phyloP scores from a whole-genome alignment of 441 rosid species.

The Macaranga tanarius region DNA sequence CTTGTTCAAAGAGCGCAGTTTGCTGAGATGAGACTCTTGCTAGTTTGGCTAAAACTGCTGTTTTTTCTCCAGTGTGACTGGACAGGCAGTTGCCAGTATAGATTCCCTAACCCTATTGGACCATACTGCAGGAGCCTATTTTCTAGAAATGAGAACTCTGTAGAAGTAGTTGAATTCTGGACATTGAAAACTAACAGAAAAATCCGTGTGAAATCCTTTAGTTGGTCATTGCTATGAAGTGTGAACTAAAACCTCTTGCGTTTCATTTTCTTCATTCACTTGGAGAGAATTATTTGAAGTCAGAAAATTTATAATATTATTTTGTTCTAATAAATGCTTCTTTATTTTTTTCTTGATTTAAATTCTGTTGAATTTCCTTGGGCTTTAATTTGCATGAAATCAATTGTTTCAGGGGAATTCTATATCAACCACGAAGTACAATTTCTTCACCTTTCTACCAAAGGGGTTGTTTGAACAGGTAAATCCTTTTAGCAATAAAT shows the following conservation, averaged over 20 bases:
- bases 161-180: background rate
- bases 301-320: background rate
- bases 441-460: conserved; percentile 87
- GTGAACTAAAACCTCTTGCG: background rate
- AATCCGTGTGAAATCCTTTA: background rate
- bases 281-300: background rate
- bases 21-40: background rate
- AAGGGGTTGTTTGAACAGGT: conserved; percentile 99
- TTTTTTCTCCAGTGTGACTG: background rate
- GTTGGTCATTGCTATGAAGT: background rate
- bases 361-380: background rate
- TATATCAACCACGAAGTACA: conserved; percentile 95
- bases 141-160: background rate
- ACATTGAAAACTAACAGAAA: background rate
- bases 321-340: background rate
- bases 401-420: conserved; percentile 77
- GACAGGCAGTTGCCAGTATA: background rate
- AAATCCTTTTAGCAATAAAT: conserved; percentile 22
- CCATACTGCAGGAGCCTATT: background rate
- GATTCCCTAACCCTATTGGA: background rate
- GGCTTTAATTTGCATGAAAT: conserved; percentile 28
- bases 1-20: background rate
- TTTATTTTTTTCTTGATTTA: background rate
- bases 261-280: background rate
- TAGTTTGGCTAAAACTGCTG: background rate